phyloP scores from a whole-genome alignment of 495 filamentous ascomycete genomes.

The Hyaloscypha bicolor region DNA sequence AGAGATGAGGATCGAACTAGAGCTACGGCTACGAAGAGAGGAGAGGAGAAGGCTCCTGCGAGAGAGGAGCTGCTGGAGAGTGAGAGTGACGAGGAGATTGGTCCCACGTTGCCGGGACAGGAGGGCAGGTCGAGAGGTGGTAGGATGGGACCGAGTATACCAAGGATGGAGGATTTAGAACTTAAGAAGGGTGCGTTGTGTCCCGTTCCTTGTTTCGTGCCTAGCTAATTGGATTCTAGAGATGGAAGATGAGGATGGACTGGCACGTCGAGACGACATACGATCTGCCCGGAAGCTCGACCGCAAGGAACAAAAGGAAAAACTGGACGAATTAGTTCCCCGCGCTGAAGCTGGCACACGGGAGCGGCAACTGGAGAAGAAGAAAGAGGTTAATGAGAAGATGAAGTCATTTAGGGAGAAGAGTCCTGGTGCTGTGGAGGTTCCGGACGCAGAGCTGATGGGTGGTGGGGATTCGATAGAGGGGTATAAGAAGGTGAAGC shows the following conservation, averaged over 20 bases:
- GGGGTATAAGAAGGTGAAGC: constrained; percentile 57
- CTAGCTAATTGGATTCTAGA: constrained; percentile 42
- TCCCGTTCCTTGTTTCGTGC: not conserved
- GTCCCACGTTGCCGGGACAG: constrained; percentile 64
- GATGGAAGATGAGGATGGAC: constrained; percentile 52
- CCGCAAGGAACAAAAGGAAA: constrained; percentile 58
- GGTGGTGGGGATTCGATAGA: constrained; percentile 60
- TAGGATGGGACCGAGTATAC: constrained; percentile 70
- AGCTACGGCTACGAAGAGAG: constrained; percentile 8
- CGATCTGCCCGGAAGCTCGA: constrained; percentile 64
- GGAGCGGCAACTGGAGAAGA: constrained; percentile 87
- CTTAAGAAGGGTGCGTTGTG: constrained; percentile 58
- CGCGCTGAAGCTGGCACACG: constrained; percentile 83
- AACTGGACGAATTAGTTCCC: constrained; percentile 78
- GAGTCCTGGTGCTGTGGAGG: constrained; percentile 57
- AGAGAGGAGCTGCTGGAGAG: constrained; percentile 19
- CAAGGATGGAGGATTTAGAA: constrained; percentile 73
- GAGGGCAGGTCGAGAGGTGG: constrained; percentile 28
- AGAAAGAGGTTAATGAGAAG: constrained; percentile 56
- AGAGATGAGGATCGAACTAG: constrained; percentile 19
- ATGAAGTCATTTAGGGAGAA: constrained; percentile 62
- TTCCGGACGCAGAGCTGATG: constrained; percentile 62
- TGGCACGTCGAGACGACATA: constrained; percentile 53
- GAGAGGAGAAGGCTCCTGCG: constrained; percentile 25
- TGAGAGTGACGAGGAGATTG: constrained; percentile 66